phyloP scores from a whole-genome alignment of 83 land plant species.

The Thuja plicata region DNA sequence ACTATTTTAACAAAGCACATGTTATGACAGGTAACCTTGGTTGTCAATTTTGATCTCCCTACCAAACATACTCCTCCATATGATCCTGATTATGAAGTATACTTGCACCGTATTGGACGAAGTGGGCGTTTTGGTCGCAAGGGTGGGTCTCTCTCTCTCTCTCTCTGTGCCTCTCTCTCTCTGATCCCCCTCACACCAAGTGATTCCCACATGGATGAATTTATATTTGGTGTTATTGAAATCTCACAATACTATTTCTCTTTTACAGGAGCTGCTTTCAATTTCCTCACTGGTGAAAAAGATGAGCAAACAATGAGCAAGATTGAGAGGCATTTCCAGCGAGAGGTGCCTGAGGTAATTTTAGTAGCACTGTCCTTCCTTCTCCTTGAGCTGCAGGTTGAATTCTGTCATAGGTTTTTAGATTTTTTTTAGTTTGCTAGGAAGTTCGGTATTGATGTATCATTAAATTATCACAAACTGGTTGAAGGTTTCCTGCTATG shows the following conservation, averaged over 20 bases:
- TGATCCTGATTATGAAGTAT: slow-evolving; percentile 90
- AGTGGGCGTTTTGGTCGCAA: slow-evolving; percentile 98
- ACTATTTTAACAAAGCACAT: background rate
- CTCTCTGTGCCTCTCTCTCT: background rate
- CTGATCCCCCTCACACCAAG: background rate
- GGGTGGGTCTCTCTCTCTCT: slow-evolving; percentile 33
- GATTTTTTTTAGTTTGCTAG: no score
- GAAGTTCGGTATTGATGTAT: background rate
- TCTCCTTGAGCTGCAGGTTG: background rate
- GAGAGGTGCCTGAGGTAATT: slow-evolving; percentile 60
- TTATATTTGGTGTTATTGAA: background rate
- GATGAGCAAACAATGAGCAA: slow-evolving; percentile 48
- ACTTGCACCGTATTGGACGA: slow-evolving; percentile 89
- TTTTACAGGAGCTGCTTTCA: slow-evolving; percentile 83
- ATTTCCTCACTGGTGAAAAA: slow-evolving; percentile 50
- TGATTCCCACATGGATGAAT: background rate
- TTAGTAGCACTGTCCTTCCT: background rate
- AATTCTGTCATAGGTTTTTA: background rate
- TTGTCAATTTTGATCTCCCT: slow-evolving; percentile 93
- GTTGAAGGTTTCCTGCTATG: slow-evolving; percentile 4
- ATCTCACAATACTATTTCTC: background rate
- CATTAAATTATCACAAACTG: background rate
- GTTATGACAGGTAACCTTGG: slow-evolving; percentile 75
- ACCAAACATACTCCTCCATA: slow-evolving; percentile 33
- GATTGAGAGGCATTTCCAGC: slow-evolving; percentile 68